These are phyloP conservation scores for Lentinula raphanica DNA, from an alignment of 768 basidiomycete species.

Conservation along the genomic window DNA sequence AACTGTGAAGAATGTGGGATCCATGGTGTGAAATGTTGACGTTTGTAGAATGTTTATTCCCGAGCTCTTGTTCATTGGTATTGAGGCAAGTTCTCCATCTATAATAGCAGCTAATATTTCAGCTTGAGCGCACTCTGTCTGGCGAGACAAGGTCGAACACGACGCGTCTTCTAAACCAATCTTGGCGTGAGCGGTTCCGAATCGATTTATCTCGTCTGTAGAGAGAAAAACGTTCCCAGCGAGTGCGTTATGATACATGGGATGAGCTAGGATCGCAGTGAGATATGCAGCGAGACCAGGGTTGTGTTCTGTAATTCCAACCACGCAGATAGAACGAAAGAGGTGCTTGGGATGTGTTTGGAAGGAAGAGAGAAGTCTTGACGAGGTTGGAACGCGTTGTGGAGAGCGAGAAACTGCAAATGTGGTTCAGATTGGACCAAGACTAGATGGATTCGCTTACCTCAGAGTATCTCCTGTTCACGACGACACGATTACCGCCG, in stretches of 20 bases:
- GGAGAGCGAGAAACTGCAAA: constrained; percentile 34
- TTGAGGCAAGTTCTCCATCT: background rate
- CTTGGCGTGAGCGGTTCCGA: background rate
- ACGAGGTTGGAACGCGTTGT: constrained; percentile 32
- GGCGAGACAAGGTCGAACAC: constrained; percentile 40
- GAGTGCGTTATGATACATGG: constrained; percentile 28
- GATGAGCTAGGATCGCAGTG: constrained; percentile 29
- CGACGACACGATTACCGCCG: constrained; percentile 26
- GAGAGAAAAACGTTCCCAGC: constrained; percentile 35
- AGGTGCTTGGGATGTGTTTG: constrained; percentile 42
- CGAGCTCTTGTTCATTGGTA: too few relatives aligned
- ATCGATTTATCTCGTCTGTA: constrained; percentile 14
- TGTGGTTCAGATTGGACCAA: background rate
- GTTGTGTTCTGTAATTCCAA: constrained; percentile 50
- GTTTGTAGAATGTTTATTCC: too few relatives aligned
- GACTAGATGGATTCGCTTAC: constrained; percentile 18
- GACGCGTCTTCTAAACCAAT: constrained; percentile 42
- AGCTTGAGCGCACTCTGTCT: constrained; percentile 25
- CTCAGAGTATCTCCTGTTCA: constrained; percentile 40
- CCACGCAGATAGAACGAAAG: constrained; percentile 48
- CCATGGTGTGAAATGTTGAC: too few relatives aligned
- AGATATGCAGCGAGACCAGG: constrained; percentile 40
- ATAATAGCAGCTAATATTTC: background rate
- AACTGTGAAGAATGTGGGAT: too few relatives aligned
- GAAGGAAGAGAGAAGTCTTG: constrained; percentile 36